Evolutionary conservation across 148 eudicot genomes (phyloP).

Genomic region (Nepenthes gracilis): DNA sequence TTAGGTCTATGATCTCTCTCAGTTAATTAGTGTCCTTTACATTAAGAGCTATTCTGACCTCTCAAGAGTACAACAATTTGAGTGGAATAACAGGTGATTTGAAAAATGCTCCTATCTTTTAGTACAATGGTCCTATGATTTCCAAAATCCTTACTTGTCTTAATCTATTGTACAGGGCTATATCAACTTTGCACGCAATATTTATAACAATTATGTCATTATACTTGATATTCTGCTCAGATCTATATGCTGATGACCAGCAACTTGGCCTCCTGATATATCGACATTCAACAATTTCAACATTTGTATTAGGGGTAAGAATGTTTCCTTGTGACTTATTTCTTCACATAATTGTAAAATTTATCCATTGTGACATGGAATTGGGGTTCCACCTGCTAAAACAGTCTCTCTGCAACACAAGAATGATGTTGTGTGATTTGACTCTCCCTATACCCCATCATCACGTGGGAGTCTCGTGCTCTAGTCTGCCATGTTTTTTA

Average conservation of each 20-base stretch:
- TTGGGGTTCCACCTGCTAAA: too few species aligned
- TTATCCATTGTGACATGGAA: not conserved
- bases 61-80: constrained; percentile 23
- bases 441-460: too few species aligned
- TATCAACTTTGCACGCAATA: constrained; percentile 37
- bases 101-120: constrained; percentile 2
- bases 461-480: too few species aligned
- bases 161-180: constrained; percentile 19
- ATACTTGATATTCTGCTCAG: constrained; percentile 34
- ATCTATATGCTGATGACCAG: constrained; percentile 24
- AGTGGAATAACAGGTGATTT: constrained; percentile 38
- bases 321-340: not conserved
- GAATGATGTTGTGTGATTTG: too few species aligned
- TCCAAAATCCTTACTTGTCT: not conserved
- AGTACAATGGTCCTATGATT: not conserved
- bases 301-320: constrained; percentile 33
- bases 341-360: not conserved
- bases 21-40: constrained; percentile 17
- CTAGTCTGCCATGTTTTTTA: too few species aligned
- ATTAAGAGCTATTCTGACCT: constrained; percentile 31
- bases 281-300: constrained; percentile 25
- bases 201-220: constrained; percentile 24
- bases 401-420: too few species aligned
- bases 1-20: constrained; percentile 31
- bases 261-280: constrained; percentile 18